Evolutionary conservation across 805 yeast species (phyloP), one percentile per base, ranked within the genome.

Genomic region (Metschnikowia anglica): DNA sequence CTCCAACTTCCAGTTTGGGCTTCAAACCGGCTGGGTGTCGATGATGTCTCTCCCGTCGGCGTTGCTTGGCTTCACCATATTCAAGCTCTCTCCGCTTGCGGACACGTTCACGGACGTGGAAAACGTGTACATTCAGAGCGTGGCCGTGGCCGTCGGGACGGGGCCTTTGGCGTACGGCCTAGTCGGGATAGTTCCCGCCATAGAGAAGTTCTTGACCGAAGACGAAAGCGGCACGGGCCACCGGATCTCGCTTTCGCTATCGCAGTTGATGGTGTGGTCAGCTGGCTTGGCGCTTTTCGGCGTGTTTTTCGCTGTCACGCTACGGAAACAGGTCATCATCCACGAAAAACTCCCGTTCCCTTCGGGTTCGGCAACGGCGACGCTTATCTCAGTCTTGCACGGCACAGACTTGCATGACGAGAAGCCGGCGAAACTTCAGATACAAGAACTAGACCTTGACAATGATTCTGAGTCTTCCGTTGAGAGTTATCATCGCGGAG

Each of bases 41-140:
- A 91, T 91, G 99, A 93, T 91, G 99, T 86, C 96, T 17, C 70
- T 91, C 41, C 98, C 99, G 0, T 84, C 96, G 4, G 97, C 98
- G 0, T 64, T 91, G 39, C 65, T 91, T 19, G 97, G 95, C 0
- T 90, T 81, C 61, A 85, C 97, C 0, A 68, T 85, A 15, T 91
- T 90, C 70, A 87, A 82, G 53, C 54, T 83, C 2, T 63, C 62
- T 27, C 81, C 81, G 0, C 79, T 80, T 55, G 48, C 64, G 2
- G 32, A 40, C 5, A 44, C 53, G 15, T 70, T 70, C 45, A 79
- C 93, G 0, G 97, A 88, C 50, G 96, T 88, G n/a, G 98, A 93
- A 59, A 91, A 89, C 56, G 98, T 91, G 4, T 88, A 79, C 58
- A 83, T 88, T 0, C 97, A 88, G 60, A 87, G 96, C 61, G 80